A percentile compares a stretch with the other conserved stretches of the same genome.
Evolutionary conservation across 164 flowering plant genomes (phyloP).

Genomic region (Sextonia rubra): DNA sequence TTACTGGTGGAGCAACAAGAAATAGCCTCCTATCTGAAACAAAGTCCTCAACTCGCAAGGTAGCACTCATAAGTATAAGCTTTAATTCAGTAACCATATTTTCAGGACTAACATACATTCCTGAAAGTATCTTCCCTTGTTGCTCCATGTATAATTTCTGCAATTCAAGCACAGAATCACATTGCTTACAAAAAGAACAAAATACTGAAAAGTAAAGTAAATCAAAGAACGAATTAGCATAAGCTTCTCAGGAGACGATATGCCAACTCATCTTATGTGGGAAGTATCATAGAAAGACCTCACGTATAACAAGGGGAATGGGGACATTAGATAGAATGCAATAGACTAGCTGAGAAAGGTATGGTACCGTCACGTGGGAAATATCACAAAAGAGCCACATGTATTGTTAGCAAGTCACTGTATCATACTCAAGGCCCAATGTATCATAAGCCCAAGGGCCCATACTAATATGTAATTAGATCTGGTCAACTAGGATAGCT

Average conservation of each 20-base stretch:
- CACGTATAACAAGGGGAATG: neutral
- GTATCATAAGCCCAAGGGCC: too few species aligned
- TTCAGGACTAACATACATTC: slow-evolving; percentile 37
- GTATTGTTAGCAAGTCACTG: too few species aligned
- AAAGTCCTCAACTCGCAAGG: slow-evolving; percentile 88
- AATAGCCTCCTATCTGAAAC: slow-evolving; percentile 61
- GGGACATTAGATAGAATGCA: neutral
- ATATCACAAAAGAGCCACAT: too few species aligned
- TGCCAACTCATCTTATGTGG: neutral
- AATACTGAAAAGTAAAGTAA: too few species aligned
- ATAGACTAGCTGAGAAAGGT: too few species aligned
- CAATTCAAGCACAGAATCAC: slow-evolving; percentile 12
- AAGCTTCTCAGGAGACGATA: too few species aligned
- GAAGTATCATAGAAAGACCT: neutral
- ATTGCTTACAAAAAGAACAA: neutral
- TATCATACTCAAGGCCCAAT: too few species aligned
- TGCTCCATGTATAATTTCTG: slow-evolving; percentile 60
- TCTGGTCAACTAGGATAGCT: too few species aligned
- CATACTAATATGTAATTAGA: too few species aligned
- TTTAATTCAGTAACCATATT: slow-evolving; percentile 57
- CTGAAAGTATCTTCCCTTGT: slow-evolving; percentile 44
- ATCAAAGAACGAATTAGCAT: too few species aligned
- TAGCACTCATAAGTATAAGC: slow-evolving; percentile 96
- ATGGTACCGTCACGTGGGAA: too few species aligned
- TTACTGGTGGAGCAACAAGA: slow-evolving; percentile 64